These are phyloP conservation scores for Parathielavia appendiculata DNA, from an alignment of 495 filamentous ascomycete species.

Conservation along the genomic window DNA sequence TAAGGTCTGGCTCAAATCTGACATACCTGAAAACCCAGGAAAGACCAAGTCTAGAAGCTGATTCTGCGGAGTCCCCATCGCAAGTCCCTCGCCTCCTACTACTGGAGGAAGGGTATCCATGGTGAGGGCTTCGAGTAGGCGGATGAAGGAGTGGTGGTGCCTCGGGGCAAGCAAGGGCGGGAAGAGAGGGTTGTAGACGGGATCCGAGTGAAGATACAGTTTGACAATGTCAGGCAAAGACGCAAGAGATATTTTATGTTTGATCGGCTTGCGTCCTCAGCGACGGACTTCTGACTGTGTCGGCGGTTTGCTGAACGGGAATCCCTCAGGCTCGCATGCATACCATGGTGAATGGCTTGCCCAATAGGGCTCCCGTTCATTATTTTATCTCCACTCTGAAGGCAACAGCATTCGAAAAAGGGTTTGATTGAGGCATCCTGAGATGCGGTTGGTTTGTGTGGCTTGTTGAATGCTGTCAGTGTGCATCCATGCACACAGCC, in stretches of 20 bases:
- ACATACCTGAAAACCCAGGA: constrained; percentile 56
- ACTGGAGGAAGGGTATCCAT: not conserved
- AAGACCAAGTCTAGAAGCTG: constrained; percentile 68
- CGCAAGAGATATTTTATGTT: not conserved
- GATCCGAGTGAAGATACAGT: constrained; percentile 1
- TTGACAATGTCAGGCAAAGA: not conserved
- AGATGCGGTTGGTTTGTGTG: not conserved
- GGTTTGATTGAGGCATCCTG: not conserved
- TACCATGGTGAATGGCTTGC: not conserved
- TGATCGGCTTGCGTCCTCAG: not conserved
- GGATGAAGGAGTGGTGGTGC: not conserved
- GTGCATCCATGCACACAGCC: not conserved
- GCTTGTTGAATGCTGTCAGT: not conserved
- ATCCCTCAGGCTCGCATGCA: not conserved
- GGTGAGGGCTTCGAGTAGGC: constrained; percentile 7
- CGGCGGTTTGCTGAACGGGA: too few relatives aligned
- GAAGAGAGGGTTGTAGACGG: not conserved
- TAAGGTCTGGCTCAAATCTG: not conserved
- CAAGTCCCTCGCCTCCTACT: not conserved
- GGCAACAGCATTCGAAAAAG: not conserved
- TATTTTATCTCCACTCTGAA: not conserved
- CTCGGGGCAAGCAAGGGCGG: not conserved
- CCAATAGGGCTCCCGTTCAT: not conserved
- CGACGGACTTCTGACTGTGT: not conserved
- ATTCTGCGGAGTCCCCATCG: constrained; percentile 21